phyloP scores from a whole-genome alignment of 2,329 filamentous ascomycete genomes.

The Pochonia chlamydosporia region DNA sequence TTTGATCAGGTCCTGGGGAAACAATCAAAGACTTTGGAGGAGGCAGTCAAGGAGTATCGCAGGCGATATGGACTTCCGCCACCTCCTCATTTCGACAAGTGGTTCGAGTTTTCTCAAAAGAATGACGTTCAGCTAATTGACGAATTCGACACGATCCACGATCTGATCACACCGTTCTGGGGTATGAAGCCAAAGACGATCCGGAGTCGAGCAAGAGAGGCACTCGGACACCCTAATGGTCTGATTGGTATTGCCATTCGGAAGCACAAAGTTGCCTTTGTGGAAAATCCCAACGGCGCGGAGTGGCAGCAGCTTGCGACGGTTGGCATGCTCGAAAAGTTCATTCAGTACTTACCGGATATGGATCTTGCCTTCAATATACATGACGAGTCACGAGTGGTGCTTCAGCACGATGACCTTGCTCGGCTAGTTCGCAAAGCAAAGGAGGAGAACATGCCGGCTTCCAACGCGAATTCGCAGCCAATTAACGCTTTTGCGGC shows the following conservation, averaged over 20 bases:
- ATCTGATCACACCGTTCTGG: constrained; percentile 87
- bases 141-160: constrained; percentile 84
- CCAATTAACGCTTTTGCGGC: constrained; percentile 68
- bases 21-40: constrained; percentile 68
- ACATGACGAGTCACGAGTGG: constrained; percentile 87
- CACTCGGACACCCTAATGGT: constrained; percentile 76
- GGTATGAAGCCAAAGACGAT: constrained; percentile 75
- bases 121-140: constrained; percentile 77
- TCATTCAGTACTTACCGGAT: constrained; percentile 76
- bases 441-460: constrained; percentile 58
- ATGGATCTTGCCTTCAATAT: constrained; percentile 97
- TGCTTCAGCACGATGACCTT: constrained; percentile 79
- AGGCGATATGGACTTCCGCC: constrained; percentile 76
- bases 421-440: constrained; percentile 63
- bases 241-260: constrained; percentile 75
- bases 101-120: constrained; percentile 78
- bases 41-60: constrained; percentile 77
- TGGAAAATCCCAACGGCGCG: constrained; percentile 65
- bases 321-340: constrained; percentile 73
- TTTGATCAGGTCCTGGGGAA: constrained; percentile 47
- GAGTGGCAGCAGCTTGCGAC: constrained; percentile 86
- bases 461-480: constrained; percentile 42
- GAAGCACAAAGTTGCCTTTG: constrained; percentile 63
- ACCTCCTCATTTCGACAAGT: constrained; percentile 88
- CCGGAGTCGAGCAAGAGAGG: constrained; percentile 69